Evolutionary conservation across 2,329 filamentous ascomycete species (phyloP), one percentile per base, ranked within the genome.

Genomic region (Neophaeococcomyces aloes): DNA sequence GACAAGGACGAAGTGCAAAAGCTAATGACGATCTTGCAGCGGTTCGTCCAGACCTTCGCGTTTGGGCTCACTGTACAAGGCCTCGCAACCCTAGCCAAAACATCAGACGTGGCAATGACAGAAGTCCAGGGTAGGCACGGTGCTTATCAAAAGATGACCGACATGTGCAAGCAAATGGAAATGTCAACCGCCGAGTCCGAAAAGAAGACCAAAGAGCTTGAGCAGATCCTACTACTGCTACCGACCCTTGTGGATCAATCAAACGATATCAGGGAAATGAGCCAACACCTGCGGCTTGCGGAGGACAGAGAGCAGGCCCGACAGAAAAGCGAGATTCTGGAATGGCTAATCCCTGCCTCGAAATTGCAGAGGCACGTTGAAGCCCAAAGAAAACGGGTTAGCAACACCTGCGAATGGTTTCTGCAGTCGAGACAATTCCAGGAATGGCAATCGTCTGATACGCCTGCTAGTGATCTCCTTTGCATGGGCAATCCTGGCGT

Each of bases 341-440:
- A 53, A 19, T 55, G 53, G 53, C 45, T 55, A 7, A 45, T 45
- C 11, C 53, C 53, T 8, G 39, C 49, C 13, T 40, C 44, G 10
- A 46, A 37, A 7, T 36, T 55, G 11, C 51, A 52, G 23, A 51
- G 50, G 27, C 51, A 55, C 39, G 44, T 45, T 7, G 53, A 55
- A 27, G 30, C 52, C 7, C 51, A 55, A 42, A 21, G 39, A 29
- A 47, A 51, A 29, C 53, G 56, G 7, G 46, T 57, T 1, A 42
- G 48, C 13, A 56, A 55, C 7, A 63, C 61, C 8, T 61, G 60
- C 32, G 42, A 57, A 38, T 63, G 61, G 59, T 59, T 63, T 31
- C 45, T 56, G 1, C 36, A 48, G 13, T 54, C 60, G 45, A 17
- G 27, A 11, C 31, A 35, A 3, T 62, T 61, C 42, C 23, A 34